Conservation (phyloP, 805 yeast genomes). For the Debaryomyces hansenii region DNA sequence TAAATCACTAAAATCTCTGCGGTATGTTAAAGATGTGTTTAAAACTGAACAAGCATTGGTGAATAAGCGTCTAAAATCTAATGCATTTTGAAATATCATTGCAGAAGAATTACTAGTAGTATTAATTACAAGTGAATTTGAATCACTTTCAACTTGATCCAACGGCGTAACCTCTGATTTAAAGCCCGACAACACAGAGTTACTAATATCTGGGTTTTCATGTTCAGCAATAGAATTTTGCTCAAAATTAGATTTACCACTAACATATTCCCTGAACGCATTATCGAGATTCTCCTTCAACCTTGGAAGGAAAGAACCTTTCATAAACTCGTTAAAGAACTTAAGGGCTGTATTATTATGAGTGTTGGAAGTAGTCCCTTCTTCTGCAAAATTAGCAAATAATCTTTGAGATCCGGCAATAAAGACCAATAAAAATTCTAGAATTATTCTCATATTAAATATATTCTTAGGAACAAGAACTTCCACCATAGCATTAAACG, state of each 20-base stretch:
- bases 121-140: not conserved
- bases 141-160: slow-evolving; percentile 19
- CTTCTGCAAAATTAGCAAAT: slow-evolving; percentile 17
- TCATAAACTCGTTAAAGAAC: slow-evolving; percentile 68
- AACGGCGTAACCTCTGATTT: slow-evolving; percentile 31
- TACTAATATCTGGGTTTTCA: slow-evolving; percentile 1
- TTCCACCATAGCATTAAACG: slow-evolving; percentile 55
- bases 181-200: slow-evolving; percentile 8
- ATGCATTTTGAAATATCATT: slow-evolving; percentile 41
- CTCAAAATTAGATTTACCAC: slow-evolving; percentile 10
- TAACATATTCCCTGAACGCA: slow-evolving; percentile 48
- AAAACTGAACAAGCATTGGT: slow-evolving; percentile 49
- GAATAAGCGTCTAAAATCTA: slow-evolving; percentile 48
- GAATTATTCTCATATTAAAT: slow-evolving; percentile 74
- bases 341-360: slow-evolving; percentile 21
- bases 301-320: slow-evolving; percentile 59
- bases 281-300: slow-evolving; percentile 55
- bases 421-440: slow-evolving; percentile 72
- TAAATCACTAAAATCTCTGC: slow-evolving; percentile 52
- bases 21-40: slow-evolving; percentile 60
- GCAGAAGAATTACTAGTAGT: slow-evolving; percentile 1
- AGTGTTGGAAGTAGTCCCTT: slow-evolving; percentile 1
- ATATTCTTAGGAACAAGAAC: slow-evolving; percentile 68
- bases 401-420: slow-evolving; percentile 53
- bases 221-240: not conserved